Base-by-base conservation (phyloP, 2,329 filamentous ascomycete genomes). In the Penicillium concentricum region DNA sequence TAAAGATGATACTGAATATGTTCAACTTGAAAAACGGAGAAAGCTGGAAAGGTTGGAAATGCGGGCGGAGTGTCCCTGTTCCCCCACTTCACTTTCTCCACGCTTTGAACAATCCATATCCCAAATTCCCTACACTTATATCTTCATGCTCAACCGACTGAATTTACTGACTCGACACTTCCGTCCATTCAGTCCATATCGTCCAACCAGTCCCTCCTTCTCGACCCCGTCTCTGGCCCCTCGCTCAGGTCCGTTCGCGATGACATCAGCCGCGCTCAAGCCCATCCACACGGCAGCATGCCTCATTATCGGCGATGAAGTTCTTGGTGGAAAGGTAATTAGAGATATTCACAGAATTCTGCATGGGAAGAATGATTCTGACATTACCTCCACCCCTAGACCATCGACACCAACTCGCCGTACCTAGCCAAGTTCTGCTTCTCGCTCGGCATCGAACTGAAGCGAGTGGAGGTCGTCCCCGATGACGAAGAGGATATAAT, bases 221-320 rank as follows among this genome's bases (percentile, higher is more conserved):
- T 73, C 74, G 35, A 56, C 67, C 45, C 58, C 70, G 30, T 61
- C 69, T 54, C 52, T 66, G 28, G 41, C 59, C 39, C 52, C 61
- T 44, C 54, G 58, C 37, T 49, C 60, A 54, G 50, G 20, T 56
- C 66, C 58, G 28, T 56, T 63, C 57, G 70, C 68, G 54, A 79
- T 79, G 76, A 77, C 76, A 76, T 78, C 77, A 77, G 75, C 72
- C 55, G 62, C 64, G 30, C 65, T 64, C 61, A 80, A 87, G 69
- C 86, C 83, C 58, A 95, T 97, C 65, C 87, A 91, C 71, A 97
- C 92, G 45, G 94, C 93, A 12, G 93, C 89, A 55, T 96, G 91
- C 74, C 78, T 97, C 62, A 92, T 99, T 58, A 97, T 99, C 67
- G 93, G 93, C n/a, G 93, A 97, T 76, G 93, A 97, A 75, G 92